Evolutionary conservation across 2,329 filamentous ascomycete genomes (phyloP), one percentile per base, ranked within the genome.

Genomic region (Fusarium camptoceras): DNA sequence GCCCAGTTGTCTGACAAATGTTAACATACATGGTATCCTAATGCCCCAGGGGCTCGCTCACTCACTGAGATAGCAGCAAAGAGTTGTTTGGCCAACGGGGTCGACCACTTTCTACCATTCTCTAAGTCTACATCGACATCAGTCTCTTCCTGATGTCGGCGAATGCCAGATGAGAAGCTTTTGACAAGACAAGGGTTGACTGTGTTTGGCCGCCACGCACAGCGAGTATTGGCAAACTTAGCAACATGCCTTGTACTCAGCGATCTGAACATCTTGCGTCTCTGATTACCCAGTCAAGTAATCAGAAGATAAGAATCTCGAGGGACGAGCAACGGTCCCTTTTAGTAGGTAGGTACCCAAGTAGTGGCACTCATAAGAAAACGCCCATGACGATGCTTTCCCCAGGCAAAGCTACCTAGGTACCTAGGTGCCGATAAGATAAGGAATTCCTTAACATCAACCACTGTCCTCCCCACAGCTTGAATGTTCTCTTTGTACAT

Each of bases 21-120:
- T 48, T 8, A 65, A 51, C 43, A 30, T 42, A 39, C n/a, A 28
- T 16, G 15, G n/a, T 14, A 10, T 11, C 16, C 8, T 6, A 22
- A 15, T 5, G n/a, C 15, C n/a, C 34, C 18, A 37, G 34, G 18
- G 34, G 34, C 34, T 37, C 10, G n/a, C 9, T 25, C 18, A 34
- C 44, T 47, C 20, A 97, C 94, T 71, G 91, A 91, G 70, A 98
- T 97, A 47, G 94, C 94, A 78, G 94, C 90, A 59, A 91, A 91
- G 51, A 98, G 87, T 73, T 92, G 91, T 78, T 96, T 95, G 10
- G 95, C 94, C 66, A 99, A 82, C 16, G 95, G 94, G 5, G 95
- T 99, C 4, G 94, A 97, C 94, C 94, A 98, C 83, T 92, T 83
- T 68, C 91, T 86, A 58, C 83, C 68, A 24, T n/a, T 78, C 55